phyloP scores from a whole-genome alignment of 2,329 filamentous ascomycete genomes.

The Penicillium glabrum region DNA sequence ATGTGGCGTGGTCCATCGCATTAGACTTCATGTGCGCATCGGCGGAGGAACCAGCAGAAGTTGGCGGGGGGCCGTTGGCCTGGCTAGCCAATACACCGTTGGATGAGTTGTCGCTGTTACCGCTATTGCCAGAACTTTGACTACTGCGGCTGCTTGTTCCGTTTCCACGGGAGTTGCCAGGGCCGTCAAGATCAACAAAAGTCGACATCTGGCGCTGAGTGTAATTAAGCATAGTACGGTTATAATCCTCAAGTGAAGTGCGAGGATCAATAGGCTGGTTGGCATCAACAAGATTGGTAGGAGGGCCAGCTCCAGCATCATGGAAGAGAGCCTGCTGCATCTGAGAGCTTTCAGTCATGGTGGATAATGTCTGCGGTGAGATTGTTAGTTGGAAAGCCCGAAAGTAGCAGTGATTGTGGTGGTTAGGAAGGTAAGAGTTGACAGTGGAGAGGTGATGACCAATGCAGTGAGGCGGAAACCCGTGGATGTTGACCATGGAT shows the following conservation, averaged over 20 bases:
- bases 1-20: neutral
- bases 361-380: conserved; percentile 6
- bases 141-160: conserved; percentile 27
- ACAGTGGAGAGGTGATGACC: neutral
- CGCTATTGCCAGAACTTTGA: conserved; percentile 30
- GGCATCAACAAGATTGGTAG: conserved; percentile 14
- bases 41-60: conserved; percentile 16
- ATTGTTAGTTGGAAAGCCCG: conserved; percentile 1
- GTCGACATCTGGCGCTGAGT: conserved; percentile 38
- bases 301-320: conserved; percentile 19
- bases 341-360: conserved; percentile 18
- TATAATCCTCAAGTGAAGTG: conserved; percentile 38
- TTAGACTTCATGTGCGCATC: neutral
- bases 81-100: conserved; percentile 21
- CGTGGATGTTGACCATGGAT: neutral
- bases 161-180: conserved; percentile 6
- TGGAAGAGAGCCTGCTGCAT: conserved; percentile 18
- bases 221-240: conserved; percentile 39
- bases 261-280: conserved; percentile 24
- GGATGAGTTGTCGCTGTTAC: conserved; percentile 24
- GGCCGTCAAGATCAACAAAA: conserved; percentile 28
- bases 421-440: too few relatives aligned
- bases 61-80: conserved; percentile 16
- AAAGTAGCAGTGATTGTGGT: neutral
- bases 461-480: neutral